These are phyloP conservation scores for Diplotaxis tenuifolia DNA, from an alignment of 345 rosid genomes.

Conservation along the genomic window DNA sequence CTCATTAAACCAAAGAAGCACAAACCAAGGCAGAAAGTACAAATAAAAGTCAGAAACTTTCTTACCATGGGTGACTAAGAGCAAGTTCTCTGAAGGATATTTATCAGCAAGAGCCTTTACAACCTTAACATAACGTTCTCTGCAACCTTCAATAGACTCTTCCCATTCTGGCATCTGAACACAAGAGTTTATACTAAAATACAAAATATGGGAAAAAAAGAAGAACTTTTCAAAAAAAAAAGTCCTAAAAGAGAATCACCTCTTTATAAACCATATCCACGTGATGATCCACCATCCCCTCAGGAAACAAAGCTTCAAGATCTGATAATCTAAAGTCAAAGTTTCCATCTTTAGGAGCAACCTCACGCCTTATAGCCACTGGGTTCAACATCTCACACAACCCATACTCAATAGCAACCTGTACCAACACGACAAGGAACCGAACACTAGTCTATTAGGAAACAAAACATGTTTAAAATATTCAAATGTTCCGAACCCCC, in stretches of 20 bases:
- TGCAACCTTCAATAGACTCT: slow-evolving; percentile 46
- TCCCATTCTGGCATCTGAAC: slow-evolving; percentile 75
- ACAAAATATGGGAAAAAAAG: neutral
- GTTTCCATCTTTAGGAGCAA: slow-evolving; percentile 61
- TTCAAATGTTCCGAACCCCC: neutral
- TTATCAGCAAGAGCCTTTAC: slow-evolving; percentile 62
- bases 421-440: neutral
- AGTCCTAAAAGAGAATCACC: slow-evolving; percentile 33
- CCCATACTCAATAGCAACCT: slow-evolving; percentile 79
- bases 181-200: slow-evolving; percentile 13
- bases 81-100: slow-evolving; percentile 76
- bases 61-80: slow-evolving; percentile 82
- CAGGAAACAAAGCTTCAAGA: slow-evolving; percentile 60
- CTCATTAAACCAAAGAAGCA: neutral
- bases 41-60: slow-evolving; percentile 2
- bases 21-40: neutral
- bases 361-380: slow-evolving; percentile 50
- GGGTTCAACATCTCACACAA: slow-evolving; percentile 70
- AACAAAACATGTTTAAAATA: neutral
- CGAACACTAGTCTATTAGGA: neutral
- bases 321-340: slow-evolving; percentile 54
- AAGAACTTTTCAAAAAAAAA: neutral
- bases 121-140: slow-evolving; percentile 52
- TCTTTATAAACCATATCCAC: slow-evolving; percentile 49
- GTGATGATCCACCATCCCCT: slow-evolving; percentile 60